Conservation (phyloP, 108 stramenopile species). For the Nitzschia sp. region DNA sequence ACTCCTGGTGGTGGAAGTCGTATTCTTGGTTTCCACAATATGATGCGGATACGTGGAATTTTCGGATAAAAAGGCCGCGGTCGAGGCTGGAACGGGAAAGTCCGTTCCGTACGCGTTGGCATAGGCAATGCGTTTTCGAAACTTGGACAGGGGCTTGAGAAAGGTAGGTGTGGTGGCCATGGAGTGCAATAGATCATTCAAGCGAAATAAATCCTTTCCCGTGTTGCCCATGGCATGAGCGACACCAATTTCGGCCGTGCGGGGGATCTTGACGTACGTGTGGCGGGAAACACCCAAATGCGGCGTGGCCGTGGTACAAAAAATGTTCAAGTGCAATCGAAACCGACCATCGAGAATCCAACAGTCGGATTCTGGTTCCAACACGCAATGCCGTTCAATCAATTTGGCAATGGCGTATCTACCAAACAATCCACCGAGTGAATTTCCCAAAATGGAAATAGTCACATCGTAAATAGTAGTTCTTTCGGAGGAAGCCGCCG, state of each 20-base stretch:
- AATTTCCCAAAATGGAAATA: slow-evolving; percentile 83
- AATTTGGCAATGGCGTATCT: slow-evolving; percentile 79
- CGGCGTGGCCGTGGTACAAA: slow-evolving; percentile 88
- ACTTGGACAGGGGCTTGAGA: slow-evolving; percentile 57
- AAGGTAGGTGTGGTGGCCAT: slow-evolving; percentile 50
- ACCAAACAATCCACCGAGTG: slow-evolving; percentile 81
- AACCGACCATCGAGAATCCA: slow-evolving; percentile 41
- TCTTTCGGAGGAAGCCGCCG: background rate
- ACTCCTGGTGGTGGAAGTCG: slow-evolving; percentile 1
- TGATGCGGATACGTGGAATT: slow-evolving; percentile 57
- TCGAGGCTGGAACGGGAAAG: slow-evolving; percentile 81
- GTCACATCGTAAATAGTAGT: slow-evolving; percentile 37
- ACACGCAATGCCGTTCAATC: slow-evolving; percentile 25
- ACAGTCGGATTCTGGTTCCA: slow-evolving; percentile 13
- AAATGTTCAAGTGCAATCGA: slow-evolving; percentile 62
- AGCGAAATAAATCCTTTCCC: slow-evolving; percentile 61
- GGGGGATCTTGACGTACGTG: slow-evolving; percentile 77
- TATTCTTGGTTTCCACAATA: slow-evolving; percentile 24
- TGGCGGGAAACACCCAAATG: slow-evolving; percentile 77
- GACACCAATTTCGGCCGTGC: slow-evolving; percentile 64
- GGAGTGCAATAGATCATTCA: slow-evolving; percentile 38
- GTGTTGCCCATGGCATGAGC: slow-evolving; percentile 64
- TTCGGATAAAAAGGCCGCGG: slow-evolving; percentile 79
- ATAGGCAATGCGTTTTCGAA: slow-evolving; percentile 79
- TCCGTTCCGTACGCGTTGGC: slow-evolving; percentile 89